These are phyloP conservation scores for Rhizoclosmatium sp. DNA, from an alignment of 192 early-diverging fungal genomes.

Conservation along the genomic window DNA sequence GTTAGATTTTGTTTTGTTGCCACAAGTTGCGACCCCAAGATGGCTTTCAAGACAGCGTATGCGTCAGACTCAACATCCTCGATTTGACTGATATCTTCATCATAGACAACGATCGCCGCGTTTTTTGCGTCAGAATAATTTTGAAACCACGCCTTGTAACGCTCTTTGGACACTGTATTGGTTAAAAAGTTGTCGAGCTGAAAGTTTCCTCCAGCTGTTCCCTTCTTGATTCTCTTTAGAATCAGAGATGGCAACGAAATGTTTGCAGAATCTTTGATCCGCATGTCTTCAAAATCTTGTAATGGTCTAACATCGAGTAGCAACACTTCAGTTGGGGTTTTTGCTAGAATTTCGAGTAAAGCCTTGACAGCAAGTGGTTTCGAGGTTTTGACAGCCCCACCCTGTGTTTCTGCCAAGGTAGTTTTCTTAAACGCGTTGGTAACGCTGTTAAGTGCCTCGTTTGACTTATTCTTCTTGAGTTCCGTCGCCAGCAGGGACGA, in stretches of 20 bases:
- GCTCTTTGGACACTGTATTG: conserved; percentile 22
- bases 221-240: conserved; percentile 50
- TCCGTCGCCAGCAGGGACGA: not conserved
- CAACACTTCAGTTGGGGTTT: not conserved
- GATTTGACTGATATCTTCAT: conserved; percentile 20
- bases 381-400: not conserved
- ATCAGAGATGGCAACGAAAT: conserved; percentile 50
- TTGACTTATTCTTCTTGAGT: not conserved
- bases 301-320: conserved; percentile 43
- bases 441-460: not conserved
- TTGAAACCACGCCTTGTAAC: conserved; percentile 41
- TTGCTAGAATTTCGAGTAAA: conserved; percentile 1
- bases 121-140: not conserved
- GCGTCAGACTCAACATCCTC: conserved; percentile 26
- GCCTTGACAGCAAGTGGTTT: not conserved
- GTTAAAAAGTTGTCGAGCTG: conserved; percentile 49
- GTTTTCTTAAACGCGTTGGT: not conserved
- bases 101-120: conserved; percentile 25
- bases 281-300: conserved; percentile 29
- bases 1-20: not conserved
- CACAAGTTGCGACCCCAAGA: conserved; percentile 12
- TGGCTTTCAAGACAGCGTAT: conserved; percentile 10
- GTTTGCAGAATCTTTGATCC: conserved; percentile 43
- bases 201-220: conserved; percentile 39
- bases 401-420: not conserved